Base-by-base conservation (phyloP, 208 protist species). In the Leishmania mexicana region DNA sequence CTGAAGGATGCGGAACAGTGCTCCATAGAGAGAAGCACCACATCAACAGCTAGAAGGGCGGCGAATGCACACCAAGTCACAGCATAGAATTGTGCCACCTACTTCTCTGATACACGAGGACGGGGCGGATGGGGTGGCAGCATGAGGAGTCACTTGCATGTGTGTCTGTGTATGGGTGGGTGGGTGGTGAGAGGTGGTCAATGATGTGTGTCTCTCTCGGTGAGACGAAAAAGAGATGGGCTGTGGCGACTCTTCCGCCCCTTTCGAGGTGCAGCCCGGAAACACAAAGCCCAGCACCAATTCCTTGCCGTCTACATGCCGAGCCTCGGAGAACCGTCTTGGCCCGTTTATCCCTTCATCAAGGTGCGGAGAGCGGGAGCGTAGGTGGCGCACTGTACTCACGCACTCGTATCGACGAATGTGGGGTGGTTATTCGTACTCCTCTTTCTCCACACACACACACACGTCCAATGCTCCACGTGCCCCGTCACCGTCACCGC, bases 381-480 rank as follows among this genome's bases (percentile, higher is more conserved):
- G 70, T 31, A 19, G 28, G 70, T 28, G 45, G 70, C 10, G 10
- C 24, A 54, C 47, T 65, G 74, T 35, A 45, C 21, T 42, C 3
- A 45, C 57, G 4, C 38, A 60, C 47, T 78, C 71, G 24, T 74
- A 51, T 72, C 49, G 5, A 35, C 73, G 21, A 3, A 38, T 24
- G 58, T n/a, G 35, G n/a, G 38, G 10, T 54, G 57, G 65, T 57
- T 72, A 75, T 67, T 78, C 54, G 75, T 62, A 74, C 45, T 64
- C 35, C 54, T 79, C 40, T 35, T 35, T 58, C n/a, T 42, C 8
- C 31, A 4, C 35, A 11, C 24, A 3, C 42, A 45, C 45, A 11
- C 45, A 24, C 21, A n/a, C 47, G n/a, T 40, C 53, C 51, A 58
- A 38, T 42, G 28, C n/a, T 15, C 51, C 24, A 4, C 70, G 28